phyloP scores from a whole-genome alignment of 345 rosid genomes.

The Eucalyptus curtisii region DNA sequence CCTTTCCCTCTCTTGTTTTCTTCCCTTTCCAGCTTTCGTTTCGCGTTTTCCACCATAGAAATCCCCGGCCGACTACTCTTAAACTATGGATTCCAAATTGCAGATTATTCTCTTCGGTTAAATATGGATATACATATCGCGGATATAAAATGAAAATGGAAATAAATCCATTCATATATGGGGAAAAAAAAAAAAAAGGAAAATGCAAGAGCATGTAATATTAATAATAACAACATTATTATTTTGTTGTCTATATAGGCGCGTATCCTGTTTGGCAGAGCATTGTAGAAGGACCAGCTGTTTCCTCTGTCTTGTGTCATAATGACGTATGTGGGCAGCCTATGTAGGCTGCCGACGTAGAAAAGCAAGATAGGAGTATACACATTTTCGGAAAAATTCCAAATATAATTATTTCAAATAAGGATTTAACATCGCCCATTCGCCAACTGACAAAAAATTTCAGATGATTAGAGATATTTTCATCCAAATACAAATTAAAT shows the following conservation, averaged over 20 bases:
- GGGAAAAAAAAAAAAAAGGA: not conserved
- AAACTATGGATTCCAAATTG: not conserved
- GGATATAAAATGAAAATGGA: not conserved
- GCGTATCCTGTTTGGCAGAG: not conserved
- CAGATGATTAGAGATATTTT: too few species aligned
- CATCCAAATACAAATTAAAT: too few species aligned
- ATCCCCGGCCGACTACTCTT: not conserved
- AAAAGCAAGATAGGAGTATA: not conserved
- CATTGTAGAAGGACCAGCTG: not conserved
- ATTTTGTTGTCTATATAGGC: not conserved
- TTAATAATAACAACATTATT: not conserved
- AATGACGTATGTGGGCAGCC: not conserved
- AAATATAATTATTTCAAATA: too few species aligned
- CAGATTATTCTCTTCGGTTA: not conserved
- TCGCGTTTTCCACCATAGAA: constrained; percentile 38
- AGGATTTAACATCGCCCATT: too few species aligned
- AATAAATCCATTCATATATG: not conserved
- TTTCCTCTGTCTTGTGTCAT: not conserved
- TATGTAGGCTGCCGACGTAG: not conserved
- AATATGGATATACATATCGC: not conserved
- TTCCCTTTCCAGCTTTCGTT: constrained; percentile 2
- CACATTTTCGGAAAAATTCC: too few species aligned
- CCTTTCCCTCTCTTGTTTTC: not conserved
- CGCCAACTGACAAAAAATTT: too few species aligned
- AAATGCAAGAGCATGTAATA: not conserved